Base-by-base conservation (phyloP, 2,329 filamentous ascomycete species). In the Colletotrichum sp. region DNA sequence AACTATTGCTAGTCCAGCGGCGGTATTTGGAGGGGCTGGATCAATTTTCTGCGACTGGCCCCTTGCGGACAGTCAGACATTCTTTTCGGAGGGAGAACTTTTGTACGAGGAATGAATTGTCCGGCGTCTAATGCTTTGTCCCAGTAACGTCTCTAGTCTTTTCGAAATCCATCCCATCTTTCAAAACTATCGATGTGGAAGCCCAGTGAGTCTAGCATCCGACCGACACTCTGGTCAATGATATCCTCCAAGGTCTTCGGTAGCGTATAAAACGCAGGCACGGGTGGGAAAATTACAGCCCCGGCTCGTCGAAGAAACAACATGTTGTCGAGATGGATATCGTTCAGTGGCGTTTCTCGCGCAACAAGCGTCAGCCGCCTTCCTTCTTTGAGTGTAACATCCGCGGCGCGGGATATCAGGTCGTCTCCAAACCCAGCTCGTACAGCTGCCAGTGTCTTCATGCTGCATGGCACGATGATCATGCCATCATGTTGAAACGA, bases 271-370 rank as follows among this genome's bases (percentile, higher is more conserved):
- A 85, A 88, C 0, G 85, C 86, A 5, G 83, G 82, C 2, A 89
- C 84, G 1, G 86, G 85, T 4, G 87, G 87, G 32, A 84, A 86
- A 13, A 89, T 85, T 5, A 88, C 79, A 0, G 85, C 87, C 0
- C 86, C 86, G 1, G 83, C 83, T 2, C 78, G 75, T 14, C 77
- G 79, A 5, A 87, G 77, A 14, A 78, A 79, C 34, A 86, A 72
- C 87, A 89, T 89, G 73, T 88, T 88, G 2, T 83, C 74, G 16
- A 86, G 77, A 78, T 89, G 87, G 26, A 89, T 87, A n/a, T 85
- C 84, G 72, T 84, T 89, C 13, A 88, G 78, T 67, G 87, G 86
- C 2, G 86, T 88, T 77, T 89, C 87, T 2, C 87, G 78, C 6
- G 82, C 83, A 1, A 81, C 85, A 1, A 88, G 80, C 0, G 87